Conservation (phyloP, 2,329 filamentous ascomycete species). For the Pestalotiopsis sp. region DNA sequence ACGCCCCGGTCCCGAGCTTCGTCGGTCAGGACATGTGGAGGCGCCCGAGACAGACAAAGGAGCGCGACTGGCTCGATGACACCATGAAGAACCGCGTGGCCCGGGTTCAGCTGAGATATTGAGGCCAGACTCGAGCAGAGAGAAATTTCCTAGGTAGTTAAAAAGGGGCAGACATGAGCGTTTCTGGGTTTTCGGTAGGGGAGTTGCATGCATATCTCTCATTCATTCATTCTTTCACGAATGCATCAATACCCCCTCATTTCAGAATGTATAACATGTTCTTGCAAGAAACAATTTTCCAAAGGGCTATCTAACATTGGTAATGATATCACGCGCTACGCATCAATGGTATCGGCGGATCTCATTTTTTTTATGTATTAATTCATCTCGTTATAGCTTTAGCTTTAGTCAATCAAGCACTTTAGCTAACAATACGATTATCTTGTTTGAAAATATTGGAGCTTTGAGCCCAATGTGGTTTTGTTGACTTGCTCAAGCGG, state of each 20-base stretch:
- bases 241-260: background rate
- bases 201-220: background rate
- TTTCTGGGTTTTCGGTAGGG: background rate
- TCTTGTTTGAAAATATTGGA: too few relatives aligned
- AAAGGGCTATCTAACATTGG: background rate
- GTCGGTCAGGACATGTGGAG: conserved; percentile 24
- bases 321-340: background rate
- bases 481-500: background rate
- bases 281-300: background rate
- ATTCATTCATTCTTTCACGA: background rate
- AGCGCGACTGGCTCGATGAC: conserved; percentile 7
- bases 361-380: background rate
- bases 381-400: background rate
- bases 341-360: background rate
- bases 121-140: background rate
- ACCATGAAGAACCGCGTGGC: conserved; percentile 7
- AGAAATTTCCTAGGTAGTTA: background rate
- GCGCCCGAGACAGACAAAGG: background rate
- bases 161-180: background rate
- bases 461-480: background rate
- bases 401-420: background rate
- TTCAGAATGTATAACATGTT: background rate
- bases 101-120: conserved; percentile 6
- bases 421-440: too few relatives aligned
- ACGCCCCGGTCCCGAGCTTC: conserved; percentile 15